These are phyloP conservation scores for Gaultheria prostrata DNA, from an alignment of 148 eudicot genomes.

Conservation along the genomic window DNA sequence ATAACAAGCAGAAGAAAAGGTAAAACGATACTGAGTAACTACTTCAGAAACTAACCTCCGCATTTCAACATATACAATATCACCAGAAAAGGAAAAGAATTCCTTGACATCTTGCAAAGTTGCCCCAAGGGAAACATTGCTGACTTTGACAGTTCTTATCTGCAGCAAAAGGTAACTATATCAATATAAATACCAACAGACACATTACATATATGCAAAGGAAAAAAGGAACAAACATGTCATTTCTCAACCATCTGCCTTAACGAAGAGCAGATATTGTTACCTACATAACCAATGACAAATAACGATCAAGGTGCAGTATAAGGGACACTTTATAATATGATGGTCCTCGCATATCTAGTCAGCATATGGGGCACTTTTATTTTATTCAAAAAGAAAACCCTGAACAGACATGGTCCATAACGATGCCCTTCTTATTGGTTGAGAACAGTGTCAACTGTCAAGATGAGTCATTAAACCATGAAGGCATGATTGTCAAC, in stretches of 20 bases:
- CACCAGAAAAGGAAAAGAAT: conserved; percentile 95
- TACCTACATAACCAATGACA: background rate
- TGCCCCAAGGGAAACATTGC: conserved; percentile 76
- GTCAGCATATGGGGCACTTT: background rate
- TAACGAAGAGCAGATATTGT: background rate
- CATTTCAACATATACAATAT: conserved; percentile 74
- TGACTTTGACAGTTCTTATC: conserved; percentile 77
- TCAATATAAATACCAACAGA: background rate
- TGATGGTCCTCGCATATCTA: background rate
- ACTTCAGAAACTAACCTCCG: conserved; percentile 45
- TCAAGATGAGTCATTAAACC: background rate
- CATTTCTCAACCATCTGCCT: background rate
- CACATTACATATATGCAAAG: background rate
- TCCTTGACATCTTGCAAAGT: conserved; percentile 72
- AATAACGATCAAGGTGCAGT: background rate
- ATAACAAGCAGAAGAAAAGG: conserved; percentile 11
- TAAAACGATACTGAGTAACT: background rate
- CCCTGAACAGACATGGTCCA: background rate
- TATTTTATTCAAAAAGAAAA: background rate
- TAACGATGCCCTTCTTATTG: background rate
- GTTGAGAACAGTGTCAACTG: background rate
- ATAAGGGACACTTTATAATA: background rate
- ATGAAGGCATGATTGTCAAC: background rate
- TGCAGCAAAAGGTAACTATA: conserved; percentile 22
- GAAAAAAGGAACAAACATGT: background rate